Percentiles rank a stretch among this genome's conserved stretches.
Evolutionary conservation across 1,139 yeast species (phyloP).

Genomic region (Debaryomyces fabryi): DNA sequence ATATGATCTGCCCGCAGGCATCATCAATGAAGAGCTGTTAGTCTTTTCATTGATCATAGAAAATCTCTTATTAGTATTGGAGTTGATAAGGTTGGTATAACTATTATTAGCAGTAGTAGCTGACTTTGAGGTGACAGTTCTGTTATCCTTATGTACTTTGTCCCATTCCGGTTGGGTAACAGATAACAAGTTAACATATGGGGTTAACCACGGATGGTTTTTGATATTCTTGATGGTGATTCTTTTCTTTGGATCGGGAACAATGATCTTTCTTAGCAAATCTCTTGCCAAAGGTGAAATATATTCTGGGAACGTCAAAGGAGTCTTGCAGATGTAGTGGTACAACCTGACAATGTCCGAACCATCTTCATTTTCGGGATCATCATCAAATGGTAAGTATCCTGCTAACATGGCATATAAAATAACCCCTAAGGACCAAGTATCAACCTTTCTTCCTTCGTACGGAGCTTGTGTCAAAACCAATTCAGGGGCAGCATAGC

Average conservation of each 20-base stretch:
- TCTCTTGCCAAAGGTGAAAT: constrained; percentile 92
- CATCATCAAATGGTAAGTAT: constrained; percentile 96
- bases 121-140: constrained; percentile 16
- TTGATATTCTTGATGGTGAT: constrained; percentile 69
- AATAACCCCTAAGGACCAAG: constrained; percentile 97
- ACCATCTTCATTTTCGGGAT: constrained; percentile 95
- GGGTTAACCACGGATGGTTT: constrained; percentile 83
- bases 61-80: constrained; percentile 37
- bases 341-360: constrained; percentile 89
- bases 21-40: constrained; percentile 38
- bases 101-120: constrained; percentile 14
- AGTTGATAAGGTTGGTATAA: constrained; percentile 9
- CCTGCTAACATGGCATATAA: constrained; percentile 97
- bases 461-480: constrained; percentile 87
- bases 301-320: constrained; percentile 94
- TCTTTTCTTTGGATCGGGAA: constrained; percentile 83
- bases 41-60: constrained; percentile 51
- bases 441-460: constrained; percentile 92
- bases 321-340: constrained; percentile 87
- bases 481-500: constrained; percentile 97
- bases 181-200: constrained; percentile 78
- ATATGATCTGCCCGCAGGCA: constrained; percentile 44
- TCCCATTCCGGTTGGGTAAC: constrained; percentile 94
- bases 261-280: constrained; percentile 78
- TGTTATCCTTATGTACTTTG: constrained; percentile 44